Evolutionary conservation across 2,329 filamentous ascomycete genomes (phyloP), one percentile per base, ranked within the genome.

Genomic region (Paracoccidioides lutzii): DNA sequence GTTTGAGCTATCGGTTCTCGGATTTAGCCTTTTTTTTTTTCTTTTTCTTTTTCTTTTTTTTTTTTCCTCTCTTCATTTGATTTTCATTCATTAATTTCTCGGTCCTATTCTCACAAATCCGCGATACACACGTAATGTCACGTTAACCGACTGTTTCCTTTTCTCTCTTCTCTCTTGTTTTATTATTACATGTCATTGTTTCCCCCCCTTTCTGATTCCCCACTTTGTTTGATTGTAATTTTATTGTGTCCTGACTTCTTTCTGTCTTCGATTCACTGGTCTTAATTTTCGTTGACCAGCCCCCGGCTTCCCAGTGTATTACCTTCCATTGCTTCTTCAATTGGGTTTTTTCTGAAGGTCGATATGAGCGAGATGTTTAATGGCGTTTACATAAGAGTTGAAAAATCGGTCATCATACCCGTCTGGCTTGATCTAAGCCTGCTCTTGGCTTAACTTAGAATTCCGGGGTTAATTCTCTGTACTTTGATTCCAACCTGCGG

Each of bases 331-430:
- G 28, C 8, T 10, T 52, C 30, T 42, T 12, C 9, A 41, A 10
- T 52, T 12, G 2, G 5, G 28, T 30, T 8, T 52, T 52, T 8
- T 30, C 28, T 52, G 15, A 52, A 14, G 37, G 42, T 52, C 50
- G 50, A 52, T 52, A 52, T 52, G 50, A 52, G 50, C 50, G 28
- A 52, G 14, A 52, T 42, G 38, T n/a, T 52, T 42, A 28, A 52
- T 52, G 38, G 50, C 50, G 50, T 42, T 33, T 4, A 28, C 14
- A 22, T 22, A 22, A 52, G 50, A 52, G 28, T 52, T 3, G 12
- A 52, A 42, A n/a, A 52, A 9, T 32, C 42, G 14, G 50, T 10
- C 38, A 32, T 30, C 38, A 42, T 52, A 10, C 37, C 40, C 50
- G 12, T 52, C 10, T 52, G 41, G 37, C 28, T 52, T 41, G 37